Base-by-base conservation (phyloP, 495 filamentous ascomycete species). In the Astrocystis sublimbata region DNA sequence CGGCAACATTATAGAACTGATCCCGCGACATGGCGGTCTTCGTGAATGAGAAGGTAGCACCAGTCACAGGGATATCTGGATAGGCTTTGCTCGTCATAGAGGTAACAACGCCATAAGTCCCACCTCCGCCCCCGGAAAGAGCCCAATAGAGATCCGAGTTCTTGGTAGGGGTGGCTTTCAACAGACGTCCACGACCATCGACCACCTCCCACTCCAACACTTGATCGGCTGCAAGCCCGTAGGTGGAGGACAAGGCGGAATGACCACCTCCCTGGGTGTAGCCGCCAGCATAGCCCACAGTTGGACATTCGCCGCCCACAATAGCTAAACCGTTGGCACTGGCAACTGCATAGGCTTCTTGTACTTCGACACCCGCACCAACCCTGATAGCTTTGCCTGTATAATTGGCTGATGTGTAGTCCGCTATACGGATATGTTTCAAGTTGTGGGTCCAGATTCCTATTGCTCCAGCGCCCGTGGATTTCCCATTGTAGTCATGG, bases 81-180 rank as follows among this genome's bases (percentile, higher is more conserved):
- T 71, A 65, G 12, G 72, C 76, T 53, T 72, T 76, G 3, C 78
- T 70, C 1, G 75, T 78, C 40, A 77, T 54, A 6, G 77, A 80
- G 31, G 71, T 67, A 4, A 87, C 82, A 2, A 84, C 76, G 2
- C 76, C 85, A 43, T 76, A 87, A 15, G 76, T 82, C 2, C 82
- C 79, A 8, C 71, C 78, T 9, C 83, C 85, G n/a, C 84, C 84
- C 12, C 84, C 85, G 19, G 73, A 71, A 0, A 87, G 69, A 12
- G 86, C 86, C 85, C 80, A 88, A 76, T 81, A 88, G 4, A 88
- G 75, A 31, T 88, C 85, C 0, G 71, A 45, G 42, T 87, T 73
- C 30, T 71, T 60, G 17, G 67, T 55, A 1, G 78, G 67, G 6
- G 70, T 78, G 0, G 81, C 83, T 0, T 72, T 82, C 2, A 83